Evolutionary conservation across 2,329 filamentous ascomycete species (phyloP), one percentile per base, ranked within the genome.

Genomic region (Trichoderma sp.): DNA sequence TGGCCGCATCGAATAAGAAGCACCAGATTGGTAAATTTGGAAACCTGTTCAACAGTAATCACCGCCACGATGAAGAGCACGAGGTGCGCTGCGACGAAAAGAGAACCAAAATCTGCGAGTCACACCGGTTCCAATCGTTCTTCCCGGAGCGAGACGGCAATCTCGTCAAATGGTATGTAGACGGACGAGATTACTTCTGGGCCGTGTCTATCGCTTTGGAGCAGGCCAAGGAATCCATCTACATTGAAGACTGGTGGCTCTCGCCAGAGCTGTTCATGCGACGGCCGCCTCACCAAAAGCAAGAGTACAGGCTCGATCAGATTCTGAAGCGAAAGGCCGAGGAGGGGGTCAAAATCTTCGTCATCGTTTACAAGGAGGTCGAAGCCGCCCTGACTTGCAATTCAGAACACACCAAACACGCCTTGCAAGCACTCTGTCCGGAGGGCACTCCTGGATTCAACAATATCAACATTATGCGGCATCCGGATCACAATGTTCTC

Each of bases 181-280:
- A 98, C 77, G 96, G 94, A 3, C 86, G 94, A 70, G 92, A 98
- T 81, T 99, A 99, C 80, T 96, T 96, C 79, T 97, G 94, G 90
- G 88, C 96, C 21, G 94, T 99, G 13, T 96, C 94, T 0, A 89
- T 90, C 39, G 95, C 94, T 0, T 84, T 98, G n/a, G 94, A 98
- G 72, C 86, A 90, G 70, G 96, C 96, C 46, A 91, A 91, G 76
- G 95, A 98, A 80, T 91, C 91, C 56, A 97, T 99, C 74, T 99
- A 98, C 79, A 96, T 99, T 73, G 91, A 86, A 70, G 96, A 98
- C 76, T 99, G 95, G 96, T 98, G 96, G 96, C 83, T 98, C 16
- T 96, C 92, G 4, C 96, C 93, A 0, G 92, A 96, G 79, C 81
- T 96, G 71, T 97, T 95, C 80, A 80, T 99, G 71, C 89, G 96